Evolutionary conservation across 305 asterid genomes (phyloP).

Genomic region (Rubia balearica): DNA sequence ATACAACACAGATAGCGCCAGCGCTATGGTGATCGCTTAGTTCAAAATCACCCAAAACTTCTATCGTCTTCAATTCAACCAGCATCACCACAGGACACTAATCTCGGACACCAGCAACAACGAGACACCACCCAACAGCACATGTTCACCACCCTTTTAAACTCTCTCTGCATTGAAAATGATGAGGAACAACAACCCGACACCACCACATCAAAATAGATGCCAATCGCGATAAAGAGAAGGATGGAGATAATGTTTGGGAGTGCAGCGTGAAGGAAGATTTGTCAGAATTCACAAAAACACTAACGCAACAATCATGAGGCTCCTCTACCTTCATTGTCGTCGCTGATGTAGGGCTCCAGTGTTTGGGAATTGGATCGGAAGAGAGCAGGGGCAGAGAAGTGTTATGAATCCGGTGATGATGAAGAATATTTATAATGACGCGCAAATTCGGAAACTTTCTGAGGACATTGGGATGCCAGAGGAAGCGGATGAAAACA

Average conservation of each 20-base stretch:
- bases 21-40: no score
- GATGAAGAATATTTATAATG: conserved; percentile 27
- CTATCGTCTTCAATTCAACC: no score
- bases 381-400: conserved; percentile 17
- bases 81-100: no score
- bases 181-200: conserved; percentile 4
- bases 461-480: conserved; percentile 10
- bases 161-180: conserved; percentile 13
- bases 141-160: no score
- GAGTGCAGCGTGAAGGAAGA: conserved; percentile 72
- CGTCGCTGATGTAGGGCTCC: conserved; percentile 9
- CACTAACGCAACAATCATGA: conserved; percentile 69
- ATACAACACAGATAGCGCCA: no score
- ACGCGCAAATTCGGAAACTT: conserved; percentile 24
- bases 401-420: conserved; percentile 12
- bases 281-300: conserved; percentile 70
- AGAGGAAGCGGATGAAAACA: conserved; percentile 6
- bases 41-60: no score
- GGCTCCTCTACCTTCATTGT: conserved; percentile 54
- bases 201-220: not conserved
- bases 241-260: not conserved
- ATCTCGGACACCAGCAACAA: no score
- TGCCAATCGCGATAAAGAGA: not conserved
- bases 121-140: no score
- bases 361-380: conserved; percentile 19